Conservation (phyloP, 441 rosid species). For the Erodium moschatum region DNA sequence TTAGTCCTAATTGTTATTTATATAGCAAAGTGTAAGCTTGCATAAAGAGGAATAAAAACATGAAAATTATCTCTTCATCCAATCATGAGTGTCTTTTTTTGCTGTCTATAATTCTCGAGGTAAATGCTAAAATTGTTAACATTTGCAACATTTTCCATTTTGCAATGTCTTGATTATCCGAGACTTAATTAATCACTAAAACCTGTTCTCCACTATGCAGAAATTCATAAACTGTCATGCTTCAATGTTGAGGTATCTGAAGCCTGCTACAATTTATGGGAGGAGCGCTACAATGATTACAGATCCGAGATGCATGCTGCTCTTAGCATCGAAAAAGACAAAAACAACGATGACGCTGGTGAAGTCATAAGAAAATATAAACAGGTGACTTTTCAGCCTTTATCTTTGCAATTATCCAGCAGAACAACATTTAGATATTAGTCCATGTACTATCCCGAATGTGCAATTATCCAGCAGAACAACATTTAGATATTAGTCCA, state of each 20-base stretch:
- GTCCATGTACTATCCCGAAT: too few species aligned
- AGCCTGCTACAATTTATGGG: conserved; percentile 28
- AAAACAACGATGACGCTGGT: conserved; percentile 16
- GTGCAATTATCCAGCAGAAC: too few species aligned
- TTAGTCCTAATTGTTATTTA: background rate
- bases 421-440: background rate
- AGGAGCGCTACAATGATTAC: conserved; percentile 29
- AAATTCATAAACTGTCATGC: conserved; percentile 40
- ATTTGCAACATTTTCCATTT: background rate
- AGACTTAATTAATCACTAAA: background rate
- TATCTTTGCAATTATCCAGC: background rate
- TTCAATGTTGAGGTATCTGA: conserved; percentile 30
- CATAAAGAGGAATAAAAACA: background rate
- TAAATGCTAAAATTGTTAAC: background rate
- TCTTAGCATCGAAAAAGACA: background rate
- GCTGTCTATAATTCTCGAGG: background rate
- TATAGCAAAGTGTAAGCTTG: background rate
- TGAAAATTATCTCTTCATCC: background rate
- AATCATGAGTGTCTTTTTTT: too few species aligned
- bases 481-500: too few species aligned
- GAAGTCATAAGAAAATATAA: conserved; percentile 34
- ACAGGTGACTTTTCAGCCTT: conserved; percentile 27
- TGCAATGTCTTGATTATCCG: background rate
- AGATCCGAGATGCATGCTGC: conserved; percentile 40
- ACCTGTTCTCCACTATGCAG: conserved; percentile 24